Evolutionary conservation across 2,329 filamentous ascomycete genomes (phyloP).

Genomic region (Trichoderma pleuroti): DNA sequence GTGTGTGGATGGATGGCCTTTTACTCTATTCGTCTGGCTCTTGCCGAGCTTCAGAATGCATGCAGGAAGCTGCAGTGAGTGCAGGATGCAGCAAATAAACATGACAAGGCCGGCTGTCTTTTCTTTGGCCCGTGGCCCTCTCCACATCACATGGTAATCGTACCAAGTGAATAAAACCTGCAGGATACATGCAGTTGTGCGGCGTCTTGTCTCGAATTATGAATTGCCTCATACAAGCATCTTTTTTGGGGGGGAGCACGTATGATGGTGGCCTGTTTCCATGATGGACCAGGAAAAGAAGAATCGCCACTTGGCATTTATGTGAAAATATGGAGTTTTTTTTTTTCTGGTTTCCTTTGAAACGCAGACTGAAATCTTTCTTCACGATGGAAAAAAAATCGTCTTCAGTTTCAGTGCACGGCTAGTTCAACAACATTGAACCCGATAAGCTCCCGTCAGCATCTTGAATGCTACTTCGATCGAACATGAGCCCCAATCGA

Average conservation of each 20-base stretch:
- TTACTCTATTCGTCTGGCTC: neutral
- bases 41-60: neutral
- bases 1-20: neutral
- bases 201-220: neutral
- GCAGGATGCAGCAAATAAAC: neutral
- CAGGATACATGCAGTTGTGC: neutral
- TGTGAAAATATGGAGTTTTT: neutral
- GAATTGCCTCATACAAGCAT: neutral
- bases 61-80: neutral
- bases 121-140: neutral
- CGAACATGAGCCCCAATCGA: neutral
- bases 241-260: neutral
- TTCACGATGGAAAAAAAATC: neutral
- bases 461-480: neutral
- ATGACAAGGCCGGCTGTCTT: neutral
- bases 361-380: neutral
- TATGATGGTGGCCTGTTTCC: neutral
- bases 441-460: neutral
- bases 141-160: slow-evolving; percentile 1
- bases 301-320: neutral
- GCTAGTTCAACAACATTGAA: neutral
- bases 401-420: neutral
- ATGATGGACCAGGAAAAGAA: neutral
- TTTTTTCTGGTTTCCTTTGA: neutral
- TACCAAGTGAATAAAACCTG: neutral